Conservation (phyloP, 805 yeast species). For the Nakazawaea laoshanensis region DNA sequence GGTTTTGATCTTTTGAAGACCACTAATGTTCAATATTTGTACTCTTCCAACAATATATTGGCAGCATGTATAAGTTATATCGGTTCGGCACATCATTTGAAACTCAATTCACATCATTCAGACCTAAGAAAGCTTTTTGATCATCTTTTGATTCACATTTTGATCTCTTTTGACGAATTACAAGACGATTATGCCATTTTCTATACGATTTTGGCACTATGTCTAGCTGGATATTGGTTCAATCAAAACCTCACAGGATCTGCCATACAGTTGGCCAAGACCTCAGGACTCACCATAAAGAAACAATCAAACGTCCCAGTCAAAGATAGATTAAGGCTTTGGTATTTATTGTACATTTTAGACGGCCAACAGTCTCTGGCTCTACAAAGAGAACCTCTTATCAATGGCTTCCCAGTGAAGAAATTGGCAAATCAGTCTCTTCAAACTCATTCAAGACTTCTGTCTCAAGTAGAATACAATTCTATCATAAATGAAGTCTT, state of each 20-base stretch:
- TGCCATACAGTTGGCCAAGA: conserved; percentile 59
- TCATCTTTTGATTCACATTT: conserved; percentile 18
- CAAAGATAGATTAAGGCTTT: conserved; percentile 45
- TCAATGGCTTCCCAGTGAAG: too few relatives aligned
- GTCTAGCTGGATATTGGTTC: conserved; percentile 64
- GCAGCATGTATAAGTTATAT: conserved; percentile 54
- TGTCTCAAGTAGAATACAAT: conserved; percentile 61
- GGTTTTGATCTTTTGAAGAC: conserved; percentile 52
- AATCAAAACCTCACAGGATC: conserved; percentile 59
- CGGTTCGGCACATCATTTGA: conserved; percentile 53
- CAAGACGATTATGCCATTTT: conserved; percentile 36
- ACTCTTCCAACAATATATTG: conserved; percentile 33
- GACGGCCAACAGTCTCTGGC: conserved; percentile 66
- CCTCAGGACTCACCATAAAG: conserved; percentile 32
- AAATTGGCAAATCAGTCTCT: conserved; percentile 4
- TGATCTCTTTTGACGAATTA: conserved; percentile 19
- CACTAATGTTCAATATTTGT: conserved; percentile 42
- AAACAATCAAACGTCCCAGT: conserved; percentile 15
- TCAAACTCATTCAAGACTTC: conserved; percentile 45
- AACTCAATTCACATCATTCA: conserved; percentile 16
- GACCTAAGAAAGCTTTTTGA: conserved; percentile 21
- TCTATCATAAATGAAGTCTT: conserved; percentile 54
- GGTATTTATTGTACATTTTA: conserved; percentile 58
- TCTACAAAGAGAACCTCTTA: conserved; percentile 46
- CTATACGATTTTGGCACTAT: conserved; percentile 53